Percentiles rank a stretch among this genome's conserved stretches.
phyloP scores from a whole-genome alignment of 2,329 filamentous ascomycete species.

The Curvularia spicifera region DNA sequence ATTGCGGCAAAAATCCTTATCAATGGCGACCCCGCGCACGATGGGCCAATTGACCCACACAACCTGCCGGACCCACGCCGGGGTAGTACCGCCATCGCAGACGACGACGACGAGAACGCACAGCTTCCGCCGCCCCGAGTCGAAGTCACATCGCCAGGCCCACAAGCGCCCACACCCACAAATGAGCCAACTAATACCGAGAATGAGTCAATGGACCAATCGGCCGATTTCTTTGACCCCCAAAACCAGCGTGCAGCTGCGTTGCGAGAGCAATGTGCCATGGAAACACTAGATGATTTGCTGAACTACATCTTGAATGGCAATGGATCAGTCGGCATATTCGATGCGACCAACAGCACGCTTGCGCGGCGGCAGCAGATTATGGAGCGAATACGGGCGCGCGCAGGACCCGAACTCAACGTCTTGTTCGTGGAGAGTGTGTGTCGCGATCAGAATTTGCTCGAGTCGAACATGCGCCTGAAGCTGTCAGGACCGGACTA shows the following conservation, averaged over 20 bases:
- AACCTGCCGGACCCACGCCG: constrained; percentile 39
- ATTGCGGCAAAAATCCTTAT: constrained; percentile 64
- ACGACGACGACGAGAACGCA: constrained; percentile 6
- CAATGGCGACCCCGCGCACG: constrained; percentile 59
- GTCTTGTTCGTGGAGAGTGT: constrained; percentile 96
- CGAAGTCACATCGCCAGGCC: constrained; percentile 45
- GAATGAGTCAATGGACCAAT: constrained; percentile 76
- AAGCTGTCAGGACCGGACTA: constrained; percentile 97
- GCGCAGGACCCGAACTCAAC: constrained; percentile 83
- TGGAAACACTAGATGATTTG: constrained; percentile 90
- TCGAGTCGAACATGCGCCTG: constrained; percentile 96
- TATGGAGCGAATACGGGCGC: constrained; percentile 79
- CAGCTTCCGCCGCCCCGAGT: constrained; percentile 36
- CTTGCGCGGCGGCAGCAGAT: constrained; percentile 82
- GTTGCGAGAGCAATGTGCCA: constrained; percentile 87
- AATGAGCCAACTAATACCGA: constrained; percentile 37
- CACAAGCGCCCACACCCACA: constrained; percentile 31
- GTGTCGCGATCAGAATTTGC: constrained; percentile 80
- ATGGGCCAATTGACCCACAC: constrained; percentile 43
- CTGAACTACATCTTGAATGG: constrained; percentile 84
- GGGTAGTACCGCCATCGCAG: constrained; percentile 35
- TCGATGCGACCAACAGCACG: constrained; percentile 98
- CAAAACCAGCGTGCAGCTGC: constrained; percentile 81
- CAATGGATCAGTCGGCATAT: constrained; percentile 88
- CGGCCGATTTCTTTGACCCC: constrained; percentile 92